Evolutionary conservation across 371 early-diverging fungal species (phyloP), one percentile per base, ranked within the genome.

Genomic region (Zopfochytrium polystomum): DNA sequence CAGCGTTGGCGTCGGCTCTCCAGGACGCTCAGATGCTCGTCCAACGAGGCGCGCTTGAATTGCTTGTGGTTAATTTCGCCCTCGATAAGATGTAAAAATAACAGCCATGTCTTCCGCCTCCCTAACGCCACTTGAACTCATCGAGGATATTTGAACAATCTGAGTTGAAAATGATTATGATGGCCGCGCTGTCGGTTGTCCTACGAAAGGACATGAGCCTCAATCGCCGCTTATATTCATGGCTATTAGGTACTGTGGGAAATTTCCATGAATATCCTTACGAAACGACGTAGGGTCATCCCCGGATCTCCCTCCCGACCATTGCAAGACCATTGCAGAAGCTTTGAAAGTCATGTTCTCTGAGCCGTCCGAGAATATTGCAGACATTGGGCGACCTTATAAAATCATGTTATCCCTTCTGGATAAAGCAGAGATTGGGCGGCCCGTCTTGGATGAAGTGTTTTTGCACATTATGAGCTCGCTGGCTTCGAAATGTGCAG

Each of bases 131-230:
- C 27, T 47, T 7, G 25, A 30, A 54, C 30, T 22, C 49, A 20
- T 35, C 34, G 13, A 61, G 84, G 86, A 18, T 71, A 87, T 54
- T 84, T 89, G 23, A 80, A 2, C 73, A 81, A 50, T 76, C 77
- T n/a, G 88, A 90, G 62, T 55, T 86, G 5, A 76, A 79, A 3
- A 63, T 85, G 25, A 70, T 95, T 32, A 79, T 89, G 65, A 73
- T 74, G 38, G 73, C 87, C 1, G 91, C 92, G 0, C 72, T 90
- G 0, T 77, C 82, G 1, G 91, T 93, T 26, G 91, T 94, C 13
- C 65, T 93, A 53, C 79, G 90, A 33, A 90, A 89, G 67, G 96
- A 96, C 67, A 95, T 96, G 93, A 92, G 95, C 1, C 80, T 96
- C 25, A 96, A 92, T 60, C 75, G 95, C 47, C 76, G 96, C 34